Base-by-base conservation (phyloP, 2,329 filamentous ascomycete genomes). In the Hypoxylon sp. region DNA sequence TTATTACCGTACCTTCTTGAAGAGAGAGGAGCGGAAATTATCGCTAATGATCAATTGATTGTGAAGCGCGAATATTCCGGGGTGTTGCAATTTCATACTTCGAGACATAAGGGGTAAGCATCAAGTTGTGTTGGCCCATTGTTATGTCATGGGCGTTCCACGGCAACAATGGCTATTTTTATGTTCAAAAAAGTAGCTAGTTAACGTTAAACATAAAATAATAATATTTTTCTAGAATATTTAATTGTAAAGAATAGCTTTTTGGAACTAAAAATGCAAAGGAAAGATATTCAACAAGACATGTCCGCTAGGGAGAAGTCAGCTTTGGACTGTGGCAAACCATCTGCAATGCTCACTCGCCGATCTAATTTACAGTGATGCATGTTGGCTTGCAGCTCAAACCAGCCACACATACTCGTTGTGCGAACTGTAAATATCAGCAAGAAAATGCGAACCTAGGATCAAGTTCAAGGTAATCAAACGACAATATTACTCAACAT, bases 1-100 rank as follows among this genome's bases (percentile, higher is more conserved):
- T 90, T 44, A 44, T 9, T 31, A 31, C 29, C 9, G 29, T 9
- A 5, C 6, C 29, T 8, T 31, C 4, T 31, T 8, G 29, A 31
- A 31, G 5, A 26, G 5, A 26, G 26, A 26, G 26, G 5, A 26
- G 26, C 4, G 5, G 26, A 26, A 26, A 26, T 5, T 26, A 6
- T 6, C 4, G 5, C 26, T 6, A 6, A 26, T 26, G 26, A 26
- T 26, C 26, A 6, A 26, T 26, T 26, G 26, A 31, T 31, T 5
- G 29, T 9, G 6, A 31, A 31, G 29, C 5, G 29, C 29, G 29
- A 31, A 31, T 31, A 31, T 9, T 9, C 29, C 29, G 29, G 29
- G 5, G 29, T 31, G 29, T 31, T 31, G 29, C 6, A 31, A 31
- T 31, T 31, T 26, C 26, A 26, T 26, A 26, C 3, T 26, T 26